Evolutionary conservation across 208 protist species (phyloP), one percentile per base, ranked within the genome.

Genomic region (Tritrichomonas musculus): DNA sequence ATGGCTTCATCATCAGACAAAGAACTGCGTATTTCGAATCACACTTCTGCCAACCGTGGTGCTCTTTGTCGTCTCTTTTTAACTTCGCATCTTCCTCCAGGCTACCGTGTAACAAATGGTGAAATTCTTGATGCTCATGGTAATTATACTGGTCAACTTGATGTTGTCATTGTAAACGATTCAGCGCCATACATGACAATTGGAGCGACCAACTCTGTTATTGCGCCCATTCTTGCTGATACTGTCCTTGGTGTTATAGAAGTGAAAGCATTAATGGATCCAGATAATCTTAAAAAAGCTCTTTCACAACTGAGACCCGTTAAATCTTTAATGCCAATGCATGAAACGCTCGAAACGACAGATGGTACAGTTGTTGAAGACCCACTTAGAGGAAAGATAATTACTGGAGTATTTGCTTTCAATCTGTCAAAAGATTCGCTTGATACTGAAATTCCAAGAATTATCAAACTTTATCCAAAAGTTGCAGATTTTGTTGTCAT

Each of bases 361-460:
- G 73, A 53, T 53, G 73, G 73, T 1, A 17, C 8, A 49, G n/a
- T 84, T 44, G 53, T 84, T n/a, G 73, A 84, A 47, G 73, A 84
- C n/a, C 73, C 73, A 55, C 22, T 84, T 5, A 44, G 44, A 11
- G 73, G 73, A 53, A 84, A 84, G 53, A 44, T 84, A 49, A 55
- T 84, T 25, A 44, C 73, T n/a, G 73, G 73, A 84, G 36, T 84
- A 33, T 84, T 84, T 84, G 27, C 73, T 39, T 84, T 84, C n/a
- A 47, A 20, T 3, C 77, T 47, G 39, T 53, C 47, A 30, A 53
- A 25, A 39, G 73, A 53, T 53, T n/a, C n/a, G n/a, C 49, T 84
- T 8, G 73, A 84, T 22, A 20, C 17, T 1, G 4, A 84, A 84
- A 44, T 84, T 53, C 73, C 73, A 22, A 44, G 53, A 33, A 30